These are phyloP conservation scores for Orychophragmus violaceus DNA, from an alignment of 345 rosid genomes.

Conservation along the genomic window DNA sequence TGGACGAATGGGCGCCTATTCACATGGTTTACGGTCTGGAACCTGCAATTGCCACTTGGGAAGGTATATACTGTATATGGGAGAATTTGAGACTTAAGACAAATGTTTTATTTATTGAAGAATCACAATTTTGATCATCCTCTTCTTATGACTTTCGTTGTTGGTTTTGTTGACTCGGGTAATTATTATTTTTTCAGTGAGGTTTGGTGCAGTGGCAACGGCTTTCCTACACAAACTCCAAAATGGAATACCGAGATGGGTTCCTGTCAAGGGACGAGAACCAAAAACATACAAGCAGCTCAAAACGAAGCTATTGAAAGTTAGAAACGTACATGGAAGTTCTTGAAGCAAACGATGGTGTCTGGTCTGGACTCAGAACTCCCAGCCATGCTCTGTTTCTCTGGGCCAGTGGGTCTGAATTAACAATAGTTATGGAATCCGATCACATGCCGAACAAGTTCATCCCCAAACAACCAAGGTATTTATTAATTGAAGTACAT, in stretches of 20 bases:
- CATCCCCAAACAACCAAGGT: too few species aligned
- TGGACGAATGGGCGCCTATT: conserved; percentile 97
- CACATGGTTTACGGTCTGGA: too few species aligned
- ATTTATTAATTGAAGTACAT: background rate
- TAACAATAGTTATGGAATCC: too few species aligned
- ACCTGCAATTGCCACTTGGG: conserved; percentile 90
- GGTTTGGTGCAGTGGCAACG: conserved; percentile 82
- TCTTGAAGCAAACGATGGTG: conserved; percentile 71
- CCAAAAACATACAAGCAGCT: conserved; percentile 71
- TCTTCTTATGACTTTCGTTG: too few species aligned
- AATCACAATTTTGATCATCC: too few species aligned
- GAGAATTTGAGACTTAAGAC: background rate
- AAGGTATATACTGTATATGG: conserved; percentile 44
- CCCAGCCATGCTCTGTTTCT: too few species aligned
- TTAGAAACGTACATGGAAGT: conserved; percentile 72
- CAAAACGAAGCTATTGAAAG: conserved; percentile 75
- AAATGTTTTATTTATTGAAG: background rate
- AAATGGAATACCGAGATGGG: too few species aligned
- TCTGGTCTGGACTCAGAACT: conserved; percentile 99
- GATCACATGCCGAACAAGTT: too few species aligned
- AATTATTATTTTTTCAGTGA: conserved; percentile 43
- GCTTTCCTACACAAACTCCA: too few species aligned
- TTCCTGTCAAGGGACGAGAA: too few species aligned
- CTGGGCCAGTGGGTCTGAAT: too few species aligned
- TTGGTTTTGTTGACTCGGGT: too few species aligned